Percentiles rank a stretch among this genome's conserved stretches.
phyloP scores from a whole-genome alignment of 192 early-diverging fungal genomes.

The Physocladia obscura region DNA sequence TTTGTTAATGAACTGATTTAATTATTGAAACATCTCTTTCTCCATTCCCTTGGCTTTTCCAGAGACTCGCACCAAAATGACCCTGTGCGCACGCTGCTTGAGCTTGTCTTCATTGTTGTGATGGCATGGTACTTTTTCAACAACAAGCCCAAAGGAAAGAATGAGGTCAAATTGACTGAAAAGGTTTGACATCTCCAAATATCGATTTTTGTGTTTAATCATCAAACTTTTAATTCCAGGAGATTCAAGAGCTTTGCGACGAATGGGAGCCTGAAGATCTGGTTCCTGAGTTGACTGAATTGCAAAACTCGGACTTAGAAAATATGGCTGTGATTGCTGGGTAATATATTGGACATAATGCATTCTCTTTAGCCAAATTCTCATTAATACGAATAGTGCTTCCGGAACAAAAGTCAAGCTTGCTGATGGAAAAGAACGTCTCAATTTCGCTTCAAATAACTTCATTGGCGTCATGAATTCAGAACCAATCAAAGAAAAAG shows the following conservation, averaged over 20 bases:
- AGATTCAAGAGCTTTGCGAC: conserved; percentile 89
- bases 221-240: conserved; percentile 49
- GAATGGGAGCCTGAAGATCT: conserved; percentile 96
- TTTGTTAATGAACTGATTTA: not conserved
- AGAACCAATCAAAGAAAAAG: conserved; percentile 76
- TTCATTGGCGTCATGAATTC: conserved; percentile 79
- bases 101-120: conserved; percentile 79
- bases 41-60: not conserved
- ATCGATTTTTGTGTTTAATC: not conserved
- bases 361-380: not conserved
- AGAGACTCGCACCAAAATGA: conserved; percentile 92
- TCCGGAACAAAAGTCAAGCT: conserved; percentile 65
- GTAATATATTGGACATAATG: conserved; percentile 1
- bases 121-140: conserved; percentile 85
- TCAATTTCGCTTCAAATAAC: conserved; percentile 87
- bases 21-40: not conserved
- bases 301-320: conserved; percentile 66
- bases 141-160: conserved; percentile 71
- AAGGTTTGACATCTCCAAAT: conserved; percentile 54
- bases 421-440: conserved; percentile 58
- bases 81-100: conserved; percentile 83
- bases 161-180: conserved; percentile 72
- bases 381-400: conserved; percentile 25
- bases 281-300: conserved; percentile 72
- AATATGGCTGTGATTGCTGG: conserved; percentile 75